Evolutionary conservation across 768 basidiomycete genomes (phyloP), one percentile per base, ranked within the genome.

Genomic region (Trametes elegans): DNA sequence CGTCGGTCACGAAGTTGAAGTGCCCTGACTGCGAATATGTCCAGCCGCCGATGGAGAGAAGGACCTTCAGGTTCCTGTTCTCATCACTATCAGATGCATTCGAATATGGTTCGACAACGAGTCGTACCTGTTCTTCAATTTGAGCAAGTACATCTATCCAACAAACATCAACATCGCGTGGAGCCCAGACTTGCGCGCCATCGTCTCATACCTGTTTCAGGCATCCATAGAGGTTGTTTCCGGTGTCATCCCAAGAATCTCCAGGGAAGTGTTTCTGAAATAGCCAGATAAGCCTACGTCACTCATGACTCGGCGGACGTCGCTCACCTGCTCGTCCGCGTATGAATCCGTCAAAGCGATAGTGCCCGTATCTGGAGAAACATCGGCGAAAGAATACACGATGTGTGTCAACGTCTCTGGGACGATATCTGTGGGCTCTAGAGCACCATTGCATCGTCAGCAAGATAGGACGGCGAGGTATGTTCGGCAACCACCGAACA

Each of bases 161-260:
- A 52, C 39, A 11, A 27, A 38, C 27, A 28, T 28, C 14, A 40
- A 24, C 28, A 27, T 32, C 26, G 21, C 24, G 19, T 26, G 44
- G 21, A 23, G 19, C 47, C 19, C 3, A 13, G 21, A 48, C 10
- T 18, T 24, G 16, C 7, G 10, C 24, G 23, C 3, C 21, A 38
- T 21, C 24, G 43, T 35, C 58, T 73, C 24, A n/a, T n/a, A 88
- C 76, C 66, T 92, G 90, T 72, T 92, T 92, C 64, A 93, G 70
- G 68, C 83, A 85, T 0, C 89, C 90, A 59, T 90, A 93, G 5
- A 92, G 71, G 63, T 92, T 91, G 67, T 83, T 89, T n/a, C 89
- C 90, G 1, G 74, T 58, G n/a, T 90, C 88, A 59, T 75, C 73
- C 90, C 87, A 90, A 11, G 82, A 82, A 64, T 92, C 90, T 3